Evolutionary conservation across 768 basidiomycete species (phyloP).

Genomic region (Serpula lacrymans): DNA sequence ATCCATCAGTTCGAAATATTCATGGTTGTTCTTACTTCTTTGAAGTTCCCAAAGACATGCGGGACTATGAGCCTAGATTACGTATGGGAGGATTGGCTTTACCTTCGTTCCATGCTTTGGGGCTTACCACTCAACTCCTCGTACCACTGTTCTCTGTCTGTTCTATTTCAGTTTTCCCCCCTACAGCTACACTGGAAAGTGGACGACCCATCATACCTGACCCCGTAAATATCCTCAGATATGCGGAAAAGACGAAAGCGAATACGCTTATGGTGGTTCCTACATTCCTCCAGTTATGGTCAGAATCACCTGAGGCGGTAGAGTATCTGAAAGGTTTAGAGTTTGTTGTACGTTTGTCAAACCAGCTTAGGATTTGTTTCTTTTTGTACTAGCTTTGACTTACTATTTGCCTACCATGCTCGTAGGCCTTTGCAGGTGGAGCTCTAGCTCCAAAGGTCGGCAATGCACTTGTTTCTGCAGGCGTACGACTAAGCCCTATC

Average conservation of each 20-base stretch:
- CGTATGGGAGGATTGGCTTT: conserved; percentile 3
- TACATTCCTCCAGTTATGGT: conserved; percentile 8
- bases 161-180: conserved; percentile 11
- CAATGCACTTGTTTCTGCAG: no score
- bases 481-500: no score
- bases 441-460: no score
- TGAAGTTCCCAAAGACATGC: no score
- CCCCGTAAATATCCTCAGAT: conserved; percentile 8
- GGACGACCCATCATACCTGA: conserved; percentile 8
- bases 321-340: conserved; percentile 9
- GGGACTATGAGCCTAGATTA: background rate
- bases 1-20: no score
- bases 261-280: conserved; percentile 8
- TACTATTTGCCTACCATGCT: no score
- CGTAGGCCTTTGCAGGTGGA: no score
- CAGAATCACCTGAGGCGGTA: conserved; percentile 9
- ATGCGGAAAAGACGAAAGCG: conserved; percentile 5
- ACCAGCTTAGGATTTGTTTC: no score
- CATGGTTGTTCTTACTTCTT: no score
- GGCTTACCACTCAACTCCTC: conserved; percentile 9
- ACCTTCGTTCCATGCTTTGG: conserved; percentile 12
- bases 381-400: no score
- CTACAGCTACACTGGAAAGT: conserved; percentile 6
- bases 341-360: conserved; percentile 8
- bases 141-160: conserved; percentile 5